Conservation (phyloP, 805 yeast genomes). For the Candida ovalis region DNA sequence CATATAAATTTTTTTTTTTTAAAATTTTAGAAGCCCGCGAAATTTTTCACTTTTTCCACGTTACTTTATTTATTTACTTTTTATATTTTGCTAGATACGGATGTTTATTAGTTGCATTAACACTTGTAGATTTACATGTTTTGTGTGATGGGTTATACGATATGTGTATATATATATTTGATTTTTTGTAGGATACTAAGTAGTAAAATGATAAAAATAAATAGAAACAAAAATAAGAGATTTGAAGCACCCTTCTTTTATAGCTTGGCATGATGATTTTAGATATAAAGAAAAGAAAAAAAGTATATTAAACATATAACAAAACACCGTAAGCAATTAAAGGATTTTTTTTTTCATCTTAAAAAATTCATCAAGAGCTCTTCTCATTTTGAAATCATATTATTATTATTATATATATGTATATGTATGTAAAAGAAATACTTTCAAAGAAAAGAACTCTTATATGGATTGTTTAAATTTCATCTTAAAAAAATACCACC, state of each 20-base stretch:
- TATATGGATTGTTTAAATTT: not conserved
- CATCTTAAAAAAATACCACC: not conserved
- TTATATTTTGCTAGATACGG: too few species aligned
- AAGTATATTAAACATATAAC: not conserved
- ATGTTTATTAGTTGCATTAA: too few species aligned
- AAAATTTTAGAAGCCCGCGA: not conserved
- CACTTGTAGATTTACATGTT: too few species aligned
- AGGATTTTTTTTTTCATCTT: not conserved
- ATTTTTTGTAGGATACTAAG: too few species aligned
- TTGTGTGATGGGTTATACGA: too few species aligned
- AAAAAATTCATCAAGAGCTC: not conserved
- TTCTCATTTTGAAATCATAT: not conserved
- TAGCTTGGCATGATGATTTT: not conserved
- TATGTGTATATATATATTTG: too few species aligned
- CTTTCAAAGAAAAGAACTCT: not conserved
- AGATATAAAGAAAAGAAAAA: not conserved
- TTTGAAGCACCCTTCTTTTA: not conserved
- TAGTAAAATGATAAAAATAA: too few species aligned
- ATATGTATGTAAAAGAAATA: not conserved
- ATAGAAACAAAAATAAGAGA: not conserved
- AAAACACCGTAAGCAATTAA: not conserved
- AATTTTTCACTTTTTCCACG: constrained; percentile 1
- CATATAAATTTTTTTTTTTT: too few species aligned
- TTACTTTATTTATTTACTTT: too few species aligned
- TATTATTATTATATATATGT: not conserved